Percentiles rank a stretch among this genome's conserved stretches.
Conservation (phyloP, 192 early-diverging fungal species). For the Diversispora eburnea region DNA sequence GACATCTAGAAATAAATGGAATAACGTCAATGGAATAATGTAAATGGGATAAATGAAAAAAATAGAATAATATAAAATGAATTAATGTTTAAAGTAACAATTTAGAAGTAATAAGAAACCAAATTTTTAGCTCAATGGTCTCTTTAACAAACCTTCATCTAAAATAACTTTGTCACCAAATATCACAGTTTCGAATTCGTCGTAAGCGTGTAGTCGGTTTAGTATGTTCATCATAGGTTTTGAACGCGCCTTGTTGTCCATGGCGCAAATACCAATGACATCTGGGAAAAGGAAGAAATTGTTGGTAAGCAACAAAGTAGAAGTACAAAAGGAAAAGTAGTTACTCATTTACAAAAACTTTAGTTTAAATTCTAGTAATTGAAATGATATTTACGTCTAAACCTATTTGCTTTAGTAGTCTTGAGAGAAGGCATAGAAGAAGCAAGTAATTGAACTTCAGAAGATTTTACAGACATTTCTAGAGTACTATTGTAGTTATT, state of each 20-base stretch:
- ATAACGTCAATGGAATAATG: neutral
- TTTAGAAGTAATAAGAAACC: no score
- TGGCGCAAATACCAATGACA: slow-evolving; percentile 83
- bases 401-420: no score
- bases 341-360: neutral
- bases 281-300: slow-evolving; percentile 31
- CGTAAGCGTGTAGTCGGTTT: slow-evolving; percentile 59
- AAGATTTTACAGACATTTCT: no score
- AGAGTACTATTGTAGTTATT: no score
- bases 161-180: slow-evolving; percentile 97
- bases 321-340: neutral
- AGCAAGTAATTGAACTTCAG: no score
- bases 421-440: no score
- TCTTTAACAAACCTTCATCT: slow-evolving; percentile 67
- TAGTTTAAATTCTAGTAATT: no score
- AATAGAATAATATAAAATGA: neutral
- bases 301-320: neutral
- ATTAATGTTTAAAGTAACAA: neutral
- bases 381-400: no score
- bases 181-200: slow-evolving; percentile 77
- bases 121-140: no score
- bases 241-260: slow-evolving; percentile 91
- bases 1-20: slow-evolving; percentile 49
- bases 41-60: neutral
- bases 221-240: slow-evolving; percentile 97